A percentile compares a stretch with the other conserved stretches of the same genome.
Conservation (phyloP, 164 flowering plant species). For the Vitis rupestris region DNA sequence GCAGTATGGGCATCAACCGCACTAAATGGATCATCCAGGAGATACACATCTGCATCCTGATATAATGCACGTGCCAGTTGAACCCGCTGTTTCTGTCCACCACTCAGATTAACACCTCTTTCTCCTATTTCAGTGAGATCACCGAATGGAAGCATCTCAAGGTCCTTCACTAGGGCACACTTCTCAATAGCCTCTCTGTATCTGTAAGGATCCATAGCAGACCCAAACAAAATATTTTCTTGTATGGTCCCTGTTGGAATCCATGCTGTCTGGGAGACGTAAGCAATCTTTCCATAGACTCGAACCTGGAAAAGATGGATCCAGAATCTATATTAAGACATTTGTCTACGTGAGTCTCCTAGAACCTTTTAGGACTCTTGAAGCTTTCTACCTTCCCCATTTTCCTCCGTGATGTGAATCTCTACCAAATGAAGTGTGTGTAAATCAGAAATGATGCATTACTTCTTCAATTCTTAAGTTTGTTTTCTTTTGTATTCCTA, state of each 20-base stretch:
- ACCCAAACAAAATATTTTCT: constrained; percentile 81
- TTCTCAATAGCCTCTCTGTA: constrained; percentile 54
- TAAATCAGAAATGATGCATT: no score
- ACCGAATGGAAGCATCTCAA: constrained; percentile 70
- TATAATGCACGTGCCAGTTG: constrained; percentile 93
- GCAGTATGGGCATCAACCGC: constrained; percentile 97
- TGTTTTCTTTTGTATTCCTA: no score
- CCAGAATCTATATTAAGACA: background rate
- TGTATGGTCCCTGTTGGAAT: constrained; percentile 77
- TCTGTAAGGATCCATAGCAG: constrained; percentile 45
- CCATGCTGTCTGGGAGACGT: constrained; percentile 90
- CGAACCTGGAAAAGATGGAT: constrained; percentile 38
- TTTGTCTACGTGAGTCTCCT: no score
- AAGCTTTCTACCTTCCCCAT: no score
- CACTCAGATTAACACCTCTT: constrained; percentile 89
- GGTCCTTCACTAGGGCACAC: constrained; percentile 72
- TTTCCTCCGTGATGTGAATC: no score
- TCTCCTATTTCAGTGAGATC: constrained; percentile 87
- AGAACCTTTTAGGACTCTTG: no score
- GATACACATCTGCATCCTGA: constrained; percentile 80
- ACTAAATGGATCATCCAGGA: constrained; percentile 88
- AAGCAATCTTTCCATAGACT: constrained; percentile 67
- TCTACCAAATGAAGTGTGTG: no score
- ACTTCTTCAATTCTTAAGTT: no score
- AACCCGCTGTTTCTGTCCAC: constrained; percentile 91